Conservation (phyloP, 208 protist species). For the Leishmania tarentolae region DNA sequence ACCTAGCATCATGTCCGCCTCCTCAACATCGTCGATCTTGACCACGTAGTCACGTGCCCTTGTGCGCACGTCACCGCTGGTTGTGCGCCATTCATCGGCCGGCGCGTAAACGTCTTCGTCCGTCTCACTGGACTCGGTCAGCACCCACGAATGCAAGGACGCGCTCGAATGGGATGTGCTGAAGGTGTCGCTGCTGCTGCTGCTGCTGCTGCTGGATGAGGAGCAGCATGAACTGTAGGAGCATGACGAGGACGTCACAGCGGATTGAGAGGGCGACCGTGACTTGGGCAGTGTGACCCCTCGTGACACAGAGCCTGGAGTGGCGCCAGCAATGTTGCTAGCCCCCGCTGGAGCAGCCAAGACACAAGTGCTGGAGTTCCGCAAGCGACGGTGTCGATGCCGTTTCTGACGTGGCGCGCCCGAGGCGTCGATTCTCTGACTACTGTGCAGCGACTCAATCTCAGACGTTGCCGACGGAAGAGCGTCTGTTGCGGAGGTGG, state of each 20-base stretch:
- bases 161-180: background rate
- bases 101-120: conserved; percentile 37
- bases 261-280: background rate
- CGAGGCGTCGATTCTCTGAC: background rate
- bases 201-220: conserved; percentile 6
- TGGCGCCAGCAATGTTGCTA: background rate
- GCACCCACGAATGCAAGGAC: conserved; percentile 32
- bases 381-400: conserved; percentile 2
- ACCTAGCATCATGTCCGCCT: conserved; percentile 87
- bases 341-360: background rate
- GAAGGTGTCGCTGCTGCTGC: background rate
- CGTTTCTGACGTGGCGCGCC: background rate
- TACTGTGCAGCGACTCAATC: conserved; percentile 6
- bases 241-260: background rate
- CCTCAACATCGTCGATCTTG: conserved; percentile 89
- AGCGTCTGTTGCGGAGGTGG: background rate
- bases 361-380: background rate
- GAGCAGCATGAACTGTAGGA: conserved; percentile 11
- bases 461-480: background rate
- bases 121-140: conserved; percentile 31
- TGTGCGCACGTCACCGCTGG: conserved; percentile 24
- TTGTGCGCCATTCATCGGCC: conserved; percentile 28
- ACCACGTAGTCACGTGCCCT: conserved; percentile 69
- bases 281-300: background rate
- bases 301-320: background rate